phyloP scores from a whole-genome alignment of 73 alveolate species.

The Paramecium octaurelia region DNA sequence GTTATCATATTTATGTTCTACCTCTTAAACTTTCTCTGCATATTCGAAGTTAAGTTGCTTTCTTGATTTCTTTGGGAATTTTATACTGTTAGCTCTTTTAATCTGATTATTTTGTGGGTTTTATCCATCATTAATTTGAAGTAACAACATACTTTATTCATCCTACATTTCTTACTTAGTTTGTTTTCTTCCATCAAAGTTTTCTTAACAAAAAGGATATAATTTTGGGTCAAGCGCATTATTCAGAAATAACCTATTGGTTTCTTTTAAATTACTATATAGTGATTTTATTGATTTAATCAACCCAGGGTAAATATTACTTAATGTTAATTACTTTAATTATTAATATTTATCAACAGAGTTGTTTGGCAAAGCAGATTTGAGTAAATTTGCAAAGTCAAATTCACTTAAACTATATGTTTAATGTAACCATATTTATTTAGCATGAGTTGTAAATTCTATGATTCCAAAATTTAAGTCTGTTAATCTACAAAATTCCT shows the following conservation, averaged over 20 bases:
- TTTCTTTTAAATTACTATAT: not conserved
- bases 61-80: not conserved
- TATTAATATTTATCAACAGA: not conserved
- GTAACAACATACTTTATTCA: not conserved
- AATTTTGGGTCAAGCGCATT: not conserved
- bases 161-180: not conserved
- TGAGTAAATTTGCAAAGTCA: not conserved
- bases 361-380: not conserved
- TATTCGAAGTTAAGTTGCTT: not conserved
- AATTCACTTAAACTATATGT: not conserved
- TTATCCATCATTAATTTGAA: not conserved
- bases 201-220: not conserved
- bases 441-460: not conserved
- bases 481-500: slow-evolving; percentile 7
- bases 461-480: not conserved
- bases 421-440: not conserved
- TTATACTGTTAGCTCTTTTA: not conserved
- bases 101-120: not conserved
- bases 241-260: not conserved
- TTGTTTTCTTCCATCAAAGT: not conserved
- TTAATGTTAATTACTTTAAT: not conserved
- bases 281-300: not conserved
- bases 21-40: not conserved
- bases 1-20: not conserved
- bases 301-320: not conserved